phyloP scores from a whole-genome alignment of 2,329 filamentous ascomycete genomes.

The Verticillium nubilum region DNA sequence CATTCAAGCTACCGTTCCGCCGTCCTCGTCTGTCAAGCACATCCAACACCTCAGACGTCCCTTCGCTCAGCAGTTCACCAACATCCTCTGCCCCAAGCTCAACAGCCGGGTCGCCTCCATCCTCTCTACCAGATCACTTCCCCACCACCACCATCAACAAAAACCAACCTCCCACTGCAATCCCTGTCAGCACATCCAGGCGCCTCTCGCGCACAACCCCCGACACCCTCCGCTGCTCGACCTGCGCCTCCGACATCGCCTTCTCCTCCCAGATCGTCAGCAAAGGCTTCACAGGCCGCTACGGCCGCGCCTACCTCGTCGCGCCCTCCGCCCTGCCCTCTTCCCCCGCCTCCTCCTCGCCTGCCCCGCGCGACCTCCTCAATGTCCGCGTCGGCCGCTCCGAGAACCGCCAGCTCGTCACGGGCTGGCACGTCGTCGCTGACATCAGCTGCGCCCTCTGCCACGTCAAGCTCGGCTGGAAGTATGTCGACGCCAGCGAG shows the following conservation, averaged over 20 bases:
- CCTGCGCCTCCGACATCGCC: constrained; percentile 56
- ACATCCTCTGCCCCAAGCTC: constrained; percentile 23
- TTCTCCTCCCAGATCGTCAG: constrained; percentile 56
- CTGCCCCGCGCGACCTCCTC: constrained; percentile 25
- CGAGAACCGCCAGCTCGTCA: constrained; percentile 54
- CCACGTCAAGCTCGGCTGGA: constrained; percentile 57
- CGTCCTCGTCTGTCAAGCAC: constrained; percentile 28
- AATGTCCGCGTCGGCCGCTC: constrained; percentile 51
- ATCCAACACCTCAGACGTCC: constrained; percentile 17
- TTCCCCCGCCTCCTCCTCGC: not conserved
- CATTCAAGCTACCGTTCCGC: constrained; percentile 41
- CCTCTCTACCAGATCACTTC: constrained; percentile 15
- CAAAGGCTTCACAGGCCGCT: constrained; percentile 61
- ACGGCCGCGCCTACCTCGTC: constrained; percentile 60
- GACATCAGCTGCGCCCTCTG: constrained; percentile 57
- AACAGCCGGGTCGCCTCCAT: constrained; percentile 14
- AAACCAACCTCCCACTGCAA: not conserved
- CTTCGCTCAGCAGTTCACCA: constrained; percentile 29
- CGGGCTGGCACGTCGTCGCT: constrained; percentile 58
- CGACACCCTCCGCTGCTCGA: constrained; percentile 52
- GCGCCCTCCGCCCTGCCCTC: constrained; percentile 26
- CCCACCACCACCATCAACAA: not conserved
- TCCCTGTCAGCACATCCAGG: constrained; percentile 1
- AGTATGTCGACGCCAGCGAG: constrained; percentile 60
- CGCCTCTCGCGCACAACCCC: constrained; percentile 39